A percentile compares a stretch with the other conserved stretches of the same genome.
Conservation (phyloP, 129 eudicot species). For the Artemisia argyi region DNA sequence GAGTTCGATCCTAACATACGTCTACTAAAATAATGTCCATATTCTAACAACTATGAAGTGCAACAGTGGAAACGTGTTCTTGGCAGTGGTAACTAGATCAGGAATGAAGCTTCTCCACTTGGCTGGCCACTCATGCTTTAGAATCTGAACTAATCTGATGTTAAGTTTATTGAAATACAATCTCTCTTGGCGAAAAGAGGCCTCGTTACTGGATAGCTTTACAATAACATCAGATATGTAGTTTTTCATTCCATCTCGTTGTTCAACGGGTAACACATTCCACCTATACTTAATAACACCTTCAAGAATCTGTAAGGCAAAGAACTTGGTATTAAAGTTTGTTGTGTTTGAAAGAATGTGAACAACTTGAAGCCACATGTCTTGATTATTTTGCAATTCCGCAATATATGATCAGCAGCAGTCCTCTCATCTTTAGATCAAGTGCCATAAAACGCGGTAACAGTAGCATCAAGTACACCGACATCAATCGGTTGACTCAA, state of each 20-base stretch:
- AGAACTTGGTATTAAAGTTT: too few relatives aligned
- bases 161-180: slow-evolving; percentile 88
- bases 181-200: slow-evolving; percentile 88
- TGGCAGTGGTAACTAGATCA: too few relatives aligned
- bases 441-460: slow-evolving; percentile 95
- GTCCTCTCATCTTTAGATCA: slow-evolving; percentile 75
- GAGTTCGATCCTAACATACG: too few relatives aligned
- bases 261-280: slow-evolving; percentile 95
- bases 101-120: too few relatives aligned
- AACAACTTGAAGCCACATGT: too few relatives aligned
- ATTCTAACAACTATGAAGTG: too few relatives aligned
- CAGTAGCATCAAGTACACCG: slow-evolving; percentile 83
- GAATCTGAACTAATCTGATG: slow-evolving; percentile 91
- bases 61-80: too few relatives aligned
- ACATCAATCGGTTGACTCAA: slow-evolving; percentile 92
- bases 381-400: too few relatives aligned
- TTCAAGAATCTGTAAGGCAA: slow-evolving; percentile 51
- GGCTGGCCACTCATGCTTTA: too few relatives aligned
- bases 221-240: slow-evolving; percentile 95
- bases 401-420: too few relatives aligned
- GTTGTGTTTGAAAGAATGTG: too few relatives aligned
- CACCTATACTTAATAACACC: slow-evolving; percentile 98
- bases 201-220: slow-evolving; percentile 93
- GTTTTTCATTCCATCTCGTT: slow-evolving; percentile 98
- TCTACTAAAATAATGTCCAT: too few relatives aligned